Evolutionary conservation across 2,329 filamentous ascomycete genomes (phyloP), one percentile per base, ranked within the genome.

Genomic region (Cladophialophora yegresii): DNA sequence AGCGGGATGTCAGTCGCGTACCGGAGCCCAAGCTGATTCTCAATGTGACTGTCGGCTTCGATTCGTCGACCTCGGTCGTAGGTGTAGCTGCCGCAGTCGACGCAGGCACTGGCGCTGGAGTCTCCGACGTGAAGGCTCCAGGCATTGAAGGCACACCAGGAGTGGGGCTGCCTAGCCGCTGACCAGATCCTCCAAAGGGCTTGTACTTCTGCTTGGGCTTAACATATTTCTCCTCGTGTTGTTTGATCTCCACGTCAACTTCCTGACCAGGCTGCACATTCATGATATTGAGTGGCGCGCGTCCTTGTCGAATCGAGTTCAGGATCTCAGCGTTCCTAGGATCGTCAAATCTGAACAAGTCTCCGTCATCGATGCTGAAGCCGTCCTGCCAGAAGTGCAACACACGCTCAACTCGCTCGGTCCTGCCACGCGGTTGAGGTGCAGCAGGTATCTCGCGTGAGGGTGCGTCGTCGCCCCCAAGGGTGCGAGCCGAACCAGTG

Each of bases 351-450:
- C 84, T 81, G 76, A 83, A 87, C 36, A 89, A 80, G 33, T 85
- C 82, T 4, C 86, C 86, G 66, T 89, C 86, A 70, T 88, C 86
- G 43, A 89, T 84, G 2, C 85, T 87, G 72, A 88, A 88, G 23
- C 86, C 86, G 72, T 89, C 84, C 5, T 81, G 78, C 86, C 86
- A 89, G 68, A 89, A 83, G 71, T 89, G 85, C 49, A 89, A 80
- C 26, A 81, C 84, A 61, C 86, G 81, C 45, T 81, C 81, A 26
- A 86, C 84, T 28, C 83, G 82, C 63, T 80, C 77, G n/a, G 80
- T 75, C 28, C 78, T 72, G 12, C 58, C 61, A 20, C 74, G 71
- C 59, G 78, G 76, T 13, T 78, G 76, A 26, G 73, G 77, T 16
- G 84, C 81, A 69, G 84, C 81, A 56, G 82, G 80, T 59, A 88